These are phyloP conservation scores for Cytospora piceae DNA, from an alignment of 2,329 filamentous ascomycete genomes.

Conservation along the genomic window DNA sequence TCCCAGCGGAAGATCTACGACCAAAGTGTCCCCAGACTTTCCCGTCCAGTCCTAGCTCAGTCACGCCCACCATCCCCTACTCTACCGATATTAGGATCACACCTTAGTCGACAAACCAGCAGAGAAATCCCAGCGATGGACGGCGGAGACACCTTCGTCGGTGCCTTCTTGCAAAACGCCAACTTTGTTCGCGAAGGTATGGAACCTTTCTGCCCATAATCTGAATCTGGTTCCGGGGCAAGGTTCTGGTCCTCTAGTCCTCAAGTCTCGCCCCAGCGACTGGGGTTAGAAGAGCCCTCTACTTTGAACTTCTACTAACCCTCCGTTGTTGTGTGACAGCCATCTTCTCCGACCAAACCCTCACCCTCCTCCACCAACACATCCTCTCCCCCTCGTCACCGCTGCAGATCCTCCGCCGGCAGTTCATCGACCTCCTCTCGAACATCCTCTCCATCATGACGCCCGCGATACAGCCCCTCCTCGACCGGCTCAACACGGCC, in stretches of 20 bases:
- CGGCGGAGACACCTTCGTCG: constrained; percentile 21
- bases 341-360: constrained; percentile 44
- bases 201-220: not conserved
- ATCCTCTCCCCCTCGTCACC: constrained; percentile 52
- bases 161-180: constrained; percentile 25
- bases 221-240: not conserved
- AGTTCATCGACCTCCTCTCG: constrained; percentile 39
- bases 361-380: constrained; percentile 54
- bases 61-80: not conserved
- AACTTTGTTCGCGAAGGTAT: constrained; percentile 28
- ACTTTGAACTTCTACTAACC: not conserved
- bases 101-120: not conserved
- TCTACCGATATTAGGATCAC: not conserved
- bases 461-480: constrained; percentile 48
- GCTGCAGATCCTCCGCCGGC: constrained; percentile 46
- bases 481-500: constrained; percentile 46
- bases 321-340: not conserved
- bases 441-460: constrained; percentile 39
- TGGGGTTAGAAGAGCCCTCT: not conserved
- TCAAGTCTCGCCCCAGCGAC: not conserved
- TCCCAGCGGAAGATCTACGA: not conserved
- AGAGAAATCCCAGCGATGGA: constrained; percentile 22
- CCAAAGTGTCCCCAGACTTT: not conserved
- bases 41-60: not conserved
- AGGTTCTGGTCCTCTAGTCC: not conserved